Evolutionary conservation across 2,329 filamentous ascomycete species (phyloP), one percentile per base, ranked within the genome.

Genomic region (Hypoxylon sp.): DNA sequence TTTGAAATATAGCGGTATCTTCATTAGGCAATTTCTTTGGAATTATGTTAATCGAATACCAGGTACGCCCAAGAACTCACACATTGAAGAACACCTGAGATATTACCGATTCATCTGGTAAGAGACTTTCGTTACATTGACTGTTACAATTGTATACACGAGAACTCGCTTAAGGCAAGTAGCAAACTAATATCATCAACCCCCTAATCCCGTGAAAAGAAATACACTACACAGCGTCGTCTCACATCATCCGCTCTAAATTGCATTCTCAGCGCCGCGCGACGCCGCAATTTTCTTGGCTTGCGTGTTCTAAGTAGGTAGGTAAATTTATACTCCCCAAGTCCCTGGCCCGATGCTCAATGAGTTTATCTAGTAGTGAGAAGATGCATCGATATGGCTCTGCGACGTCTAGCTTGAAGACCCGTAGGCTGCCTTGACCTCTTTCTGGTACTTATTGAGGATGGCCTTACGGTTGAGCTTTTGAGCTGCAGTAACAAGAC

Each of bases 401-500:
- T 9, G 9, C n/a, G 19, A n/a, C 46, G 37, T 24, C 69, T 76
- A 77, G 67, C 73, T 74, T 1, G 77, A 77, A 31, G 78, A 74
- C 67, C 83, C 83, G 72, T 92, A 92, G 1, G 89, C 90, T 73
- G 82, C 82, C 72, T 87, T 83, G 42, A 93, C 86, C 63, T 91
- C 85, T 70, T 85, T 85, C 80, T 88, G 80, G 81, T 87, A 91
- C 74, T 86, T 87, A 44, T 84, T 80, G 55, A 91, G 79, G 66
- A 93, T 91, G 74, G 86, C 88, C 82, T 88, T 91, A 74, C 90
- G 86, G 81, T 92, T 91, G 54, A 93, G 83, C 77, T 93, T 93
- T 80, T 92, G 90, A 2, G 91, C 91, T 10, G 90, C 90, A 52
- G 90, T 92, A 61, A 90, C 87, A 63, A 89, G 84, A 63, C 85